Conservation (phyloP, 495 filamentous ascomycete genomes). For the Tricharina praecox region DNA sequence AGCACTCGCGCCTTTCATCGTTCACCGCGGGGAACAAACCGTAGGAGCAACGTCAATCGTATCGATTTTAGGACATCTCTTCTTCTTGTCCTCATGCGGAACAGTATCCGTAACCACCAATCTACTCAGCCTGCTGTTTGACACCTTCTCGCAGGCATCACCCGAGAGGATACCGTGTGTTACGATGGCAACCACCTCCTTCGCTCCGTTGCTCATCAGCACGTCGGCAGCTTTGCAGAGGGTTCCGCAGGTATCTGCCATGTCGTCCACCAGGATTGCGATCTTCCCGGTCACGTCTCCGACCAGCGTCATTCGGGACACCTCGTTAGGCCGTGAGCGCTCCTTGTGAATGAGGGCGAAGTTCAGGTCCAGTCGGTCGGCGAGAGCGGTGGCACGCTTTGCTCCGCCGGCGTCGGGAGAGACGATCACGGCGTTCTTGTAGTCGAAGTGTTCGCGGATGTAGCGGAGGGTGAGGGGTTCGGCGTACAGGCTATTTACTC, state of each 20-base stretch:
- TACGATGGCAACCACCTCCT: slow-evolving; percentile 81
- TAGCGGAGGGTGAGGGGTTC: slow-evolving; percentile 84
- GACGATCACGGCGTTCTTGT: slow-evolving; percentile 81
- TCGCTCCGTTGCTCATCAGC: slow-evolving; percentile 72
- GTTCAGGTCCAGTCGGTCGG: slow-evolving; percentile 79
- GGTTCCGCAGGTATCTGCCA: slow-evolving; percentile 93
- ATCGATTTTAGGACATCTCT: slow-evolving; percentile 57
- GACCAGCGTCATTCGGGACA: slow-evolving; percentile 89
- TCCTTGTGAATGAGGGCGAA: slow-evolving; percentile 99
- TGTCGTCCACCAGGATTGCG: slow-evolving; percentile 46
- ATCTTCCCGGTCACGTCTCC: slow-evolving; percentile 51
- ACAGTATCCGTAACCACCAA: slow-evolving; percentile 97
- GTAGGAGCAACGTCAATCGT: slow-evolving; percentile 93
- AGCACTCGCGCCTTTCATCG: slow-evolving; percentile 33
- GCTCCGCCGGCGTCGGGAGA: slow-evolving; percentile 93
- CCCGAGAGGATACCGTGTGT: slow-evolving; percentile 90
- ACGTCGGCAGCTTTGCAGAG: slow-evolving; percentile 88
- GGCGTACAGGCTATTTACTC: slow-evolving; percentile 61
- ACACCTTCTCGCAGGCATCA: slow-evolving; percentile 76
- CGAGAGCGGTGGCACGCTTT: slow-evolving; percentile 87
- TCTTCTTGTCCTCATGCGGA: slow-evolving; percentile 69
- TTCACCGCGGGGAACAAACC: slow-evolving; percentile 21
- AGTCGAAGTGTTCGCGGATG: slow-evolving; percentile 73
- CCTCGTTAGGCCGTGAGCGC: slow-evolving; percentile 84
- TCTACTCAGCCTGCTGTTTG: slow-evolving; percentile 57